Conservation (phyloP, 345 rosid species). For the Linum tenue region DNA sequence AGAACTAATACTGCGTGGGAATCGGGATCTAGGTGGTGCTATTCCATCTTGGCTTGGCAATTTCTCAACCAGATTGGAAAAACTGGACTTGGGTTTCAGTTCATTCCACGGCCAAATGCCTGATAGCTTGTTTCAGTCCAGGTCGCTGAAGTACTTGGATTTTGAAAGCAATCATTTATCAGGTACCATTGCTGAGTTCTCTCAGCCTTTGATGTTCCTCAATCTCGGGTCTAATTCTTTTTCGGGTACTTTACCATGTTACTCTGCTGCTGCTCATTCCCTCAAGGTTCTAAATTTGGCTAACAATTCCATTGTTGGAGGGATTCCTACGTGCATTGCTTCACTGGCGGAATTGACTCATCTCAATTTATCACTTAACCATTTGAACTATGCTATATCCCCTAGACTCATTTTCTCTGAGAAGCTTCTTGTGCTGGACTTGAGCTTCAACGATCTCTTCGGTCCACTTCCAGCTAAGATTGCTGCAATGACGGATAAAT, state of each 20-base stretch:
- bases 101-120: slow-evolving; percentile 62
- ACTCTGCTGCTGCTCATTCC: slow-evolving; percentile 44
- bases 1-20: slow-evolving; percentile 48
- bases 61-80: slow-evolving; percentile 51
- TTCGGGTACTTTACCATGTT: slow-evolving; percentile 81
- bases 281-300: slow-evolving; percentile 50
- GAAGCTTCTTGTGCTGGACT: slow-evolving; percentile 68
- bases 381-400: slow-evolving; percentile 48
- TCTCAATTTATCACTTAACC: slow-evolving; percentile 65
- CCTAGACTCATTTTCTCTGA: slow-evolving; percentile 60
- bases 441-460: slow-evolving; percentile 65
- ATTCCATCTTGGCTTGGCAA: slow-evolving; percentile 63
- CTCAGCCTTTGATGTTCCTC: slow-evolving; percentile 51
- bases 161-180: slow-evolving; percentile 51
- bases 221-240: slow-evolving; percentile 66
- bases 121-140: slow-evolving; percentile 38
- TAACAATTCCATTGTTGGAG: slow-evolving; percentile 63
- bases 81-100: slow-evolving; percentile 55
- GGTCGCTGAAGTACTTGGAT: slow-evolving; percentile 53
- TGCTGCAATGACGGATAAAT: slow-evolving; percentile 55
- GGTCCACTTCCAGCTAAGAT: slow-evolving; percentile 59
- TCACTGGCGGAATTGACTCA: slow-evolving; percentile 43
- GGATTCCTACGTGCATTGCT: slow-evolving; percentile 79
- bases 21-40: slow-evolving; percentile 46
- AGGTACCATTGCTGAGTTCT: slow-evolving; percentile 51